A percentile compares a stretch with the other conserved stretches of the same genome.
Conservation (phyloP, 352 stramenopile genomes). For the Phytopythium sindhum region DNA sequence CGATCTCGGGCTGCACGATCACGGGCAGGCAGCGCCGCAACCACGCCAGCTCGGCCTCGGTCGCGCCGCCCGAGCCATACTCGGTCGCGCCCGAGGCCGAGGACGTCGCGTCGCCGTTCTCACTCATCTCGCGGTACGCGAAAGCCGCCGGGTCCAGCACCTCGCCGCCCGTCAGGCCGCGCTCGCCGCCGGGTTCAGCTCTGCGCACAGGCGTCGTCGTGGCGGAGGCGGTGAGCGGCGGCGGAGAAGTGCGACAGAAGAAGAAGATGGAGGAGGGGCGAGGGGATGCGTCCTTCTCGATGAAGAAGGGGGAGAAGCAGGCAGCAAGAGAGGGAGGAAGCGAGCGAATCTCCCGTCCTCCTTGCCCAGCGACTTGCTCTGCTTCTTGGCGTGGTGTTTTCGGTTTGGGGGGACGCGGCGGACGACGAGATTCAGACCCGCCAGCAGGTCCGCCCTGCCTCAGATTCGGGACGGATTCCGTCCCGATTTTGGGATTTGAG, state of each 20-base stretch:
- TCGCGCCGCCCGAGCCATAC: constrained; percentile 17
- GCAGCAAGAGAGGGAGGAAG: neutral
- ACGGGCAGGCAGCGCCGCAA: constrained; percentile 76
- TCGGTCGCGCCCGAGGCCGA: constrained; percentile 5
- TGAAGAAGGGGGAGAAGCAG: neutral
- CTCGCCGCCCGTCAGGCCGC: constrained; percentile 10
- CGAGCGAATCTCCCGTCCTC: neutral
- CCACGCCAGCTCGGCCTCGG: constrained; percentile 61
- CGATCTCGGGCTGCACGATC: constrained; percentile 80
- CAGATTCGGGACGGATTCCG: constrained; percentile 7
- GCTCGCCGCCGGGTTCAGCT: neutral
- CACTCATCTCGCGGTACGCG: constrained; percentile 47
- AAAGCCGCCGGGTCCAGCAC: constrained; percentile 18
- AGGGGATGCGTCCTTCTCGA: neutral
- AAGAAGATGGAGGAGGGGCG: neutral
- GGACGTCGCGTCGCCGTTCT: constrained; percentile 19
- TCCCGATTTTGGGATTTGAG: neutral
- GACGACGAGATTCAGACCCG: neutral
- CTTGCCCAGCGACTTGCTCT: neutral
- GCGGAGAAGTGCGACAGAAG: too few relatives aligned
- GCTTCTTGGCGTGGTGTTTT: neutral
- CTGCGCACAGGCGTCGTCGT: neutral
- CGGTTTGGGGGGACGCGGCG: constrained; percentile 2
- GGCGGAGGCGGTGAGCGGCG: too few relatives aligned
- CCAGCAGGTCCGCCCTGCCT: neutral